Base-by-base conservation (phyloP, 2,329 filamentous ascomycete genomes). In the Fusarium devonianum region DNA sequence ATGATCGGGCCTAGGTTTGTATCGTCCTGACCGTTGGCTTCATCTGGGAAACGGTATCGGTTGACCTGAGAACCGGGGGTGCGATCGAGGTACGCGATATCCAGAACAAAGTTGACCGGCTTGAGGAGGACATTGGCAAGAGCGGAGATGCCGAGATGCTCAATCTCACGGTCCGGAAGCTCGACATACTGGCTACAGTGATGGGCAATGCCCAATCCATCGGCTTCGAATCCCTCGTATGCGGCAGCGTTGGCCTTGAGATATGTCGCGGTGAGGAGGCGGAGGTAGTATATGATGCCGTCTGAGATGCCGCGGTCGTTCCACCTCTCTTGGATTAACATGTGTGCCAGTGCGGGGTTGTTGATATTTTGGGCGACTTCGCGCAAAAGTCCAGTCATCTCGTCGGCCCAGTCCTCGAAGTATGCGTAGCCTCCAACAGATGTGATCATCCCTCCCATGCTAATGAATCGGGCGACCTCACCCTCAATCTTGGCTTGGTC, bases 11-110 rank as follows among this genome's bases (percentile, higher is more conserved):
- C 79, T 1, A 80, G 64, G 1, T 68, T 66, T 12, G 72, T 70
- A 32, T 71, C 63, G 41, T 78, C 75, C 43, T 78, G 75, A 4
- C 66, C 69, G 43, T 77, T 78, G 11, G 76, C 74, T 32, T 81
- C 81, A 17, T 82, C 77, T 3, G 80, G 85, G 63, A 88, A 84
- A 16, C 81, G 80, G 68, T 89, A 86, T 22, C 79, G 82, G 67
- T 90, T 96, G 64, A 91, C 90, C 63, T 89, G 81, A 35, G 82
- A 80, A 13, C 92, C 92, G 34, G 85, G 78, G 64, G 89, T 96
- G 62, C 91, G 85, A 69, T 97, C 94, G 7, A 99, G 83, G 68
- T 97, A 97, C 43, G 91, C 85, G 55, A 97, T 89, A 67, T 97
- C 91, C 14, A 97, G 82, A 4, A 87, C 85, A 56, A 97, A 84